Evolutionary conservation across 495 filamentous ascomycete genomes (phyloP), one percentile per base, ranked within the genome.

Genomic region (Neurospora hispaniola): DNA sequence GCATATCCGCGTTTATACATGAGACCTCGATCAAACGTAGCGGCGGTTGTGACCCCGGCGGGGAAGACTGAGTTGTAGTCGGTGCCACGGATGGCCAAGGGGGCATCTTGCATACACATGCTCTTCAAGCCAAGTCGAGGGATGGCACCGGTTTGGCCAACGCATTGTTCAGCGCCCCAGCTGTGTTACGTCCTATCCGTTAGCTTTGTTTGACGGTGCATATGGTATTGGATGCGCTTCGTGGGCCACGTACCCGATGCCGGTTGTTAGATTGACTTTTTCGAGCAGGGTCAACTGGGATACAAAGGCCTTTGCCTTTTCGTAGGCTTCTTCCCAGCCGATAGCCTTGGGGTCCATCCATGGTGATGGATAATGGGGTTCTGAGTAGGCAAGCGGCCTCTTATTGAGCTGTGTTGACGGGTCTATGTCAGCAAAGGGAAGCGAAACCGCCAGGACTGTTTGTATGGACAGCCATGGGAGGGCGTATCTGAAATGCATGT

Each of bases 181-280:
- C 92, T 93, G 73, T 72, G 35, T 71, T 72, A 31, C 70, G 12
- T 48, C 1, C 11, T 71, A 35, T 10, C n/a, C 69, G 74, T 82
- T 43, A 84, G 76, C 35, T 42, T 71, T 44, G 10, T 38, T 14
- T 23, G 46, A 12, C 46, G 5, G 9, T 23, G 43, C 6, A 66
- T 69, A 14, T 5, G 16, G 43, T 27, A 3, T n/a, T 4, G 8
- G 38, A 14, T 18, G 5, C 3, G n/a, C 11, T 42, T 44, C 3
- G 10, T 68, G 31, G 5, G 31, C 20, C 38, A 81, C 86, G 81
- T 77, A 93, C 85, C 94, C 94, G 74, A 90, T 85, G 80, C 94
- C 94, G 11, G 93, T 97, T 2, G 94, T 97, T 73, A 98, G 77
- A 77, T 98, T 98, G 79, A 97, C 92, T 85, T 97, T 97, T 84